A percentile compares a stretch with the other conserved stretches of the same genome.
phyloP scores from a whole-genome alignment of 192 early-diverging fungal genomes.

The Radiomyces spectabilis region DNA sequence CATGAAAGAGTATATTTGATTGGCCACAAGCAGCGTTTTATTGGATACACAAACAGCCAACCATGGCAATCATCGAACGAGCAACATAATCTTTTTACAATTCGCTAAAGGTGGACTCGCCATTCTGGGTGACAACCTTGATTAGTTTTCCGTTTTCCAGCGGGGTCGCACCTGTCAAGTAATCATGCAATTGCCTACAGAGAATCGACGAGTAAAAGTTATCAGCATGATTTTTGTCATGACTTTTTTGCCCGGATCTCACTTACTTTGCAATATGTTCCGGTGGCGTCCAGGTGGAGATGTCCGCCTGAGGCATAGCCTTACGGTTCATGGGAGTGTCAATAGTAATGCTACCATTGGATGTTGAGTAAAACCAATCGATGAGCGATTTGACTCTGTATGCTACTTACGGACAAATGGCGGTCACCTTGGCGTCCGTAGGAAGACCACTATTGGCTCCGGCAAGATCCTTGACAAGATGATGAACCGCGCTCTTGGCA shows the following conservation, averaged over 20 bases:
- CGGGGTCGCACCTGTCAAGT: slow-evolving; percentile 43
- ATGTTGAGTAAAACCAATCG: neutral
- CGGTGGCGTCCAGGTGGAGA: slow-evolving; percentile 80
- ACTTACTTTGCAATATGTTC: slow-evolving; percentile 56
- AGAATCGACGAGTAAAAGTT: neutral
- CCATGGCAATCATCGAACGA: too few relatives aligned
- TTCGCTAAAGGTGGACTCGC: slow-evolving; percentile 47
- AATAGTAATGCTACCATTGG: slow-evolving; percentile 52
- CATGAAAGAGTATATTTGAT: too few relatives aligned
- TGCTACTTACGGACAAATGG: slow-evolving; percentile 56
- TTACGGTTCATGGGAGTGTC: slow-evolving; percentile 91
- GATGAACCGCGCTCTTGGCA: slow-evolving; percentile 92
- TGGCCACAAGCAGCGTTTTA: too few relatives aligned
- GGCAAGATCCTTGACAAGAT: slow-evolving; percentile 72
- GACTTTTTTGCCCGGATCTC: neutral
- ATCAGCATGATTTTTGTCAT: neutral
- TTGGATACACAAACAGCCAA: too few relatives aligned
- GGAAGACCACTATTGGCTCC: slow-evolving; percentile 68
- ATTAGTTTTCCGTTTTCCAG: slow-evolving; percentile 54
- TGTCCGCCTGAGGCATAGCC: slow-evolving; percentile 78
- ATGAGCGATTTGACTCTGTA: neutral
- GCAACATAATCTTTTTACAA: slow-evolving; percentile 24
- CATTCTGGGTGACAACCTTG: slow-evolving; percentile 49
- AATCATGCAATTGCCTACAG: slow-evolving; percentile 37
- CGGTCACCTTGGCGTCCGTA: slow-evolving; percentile 53